Evolutionary conservation across 495 filamentous ascomycete species (phyloP).

Genomic region (Daldinia loculata): DNA sequence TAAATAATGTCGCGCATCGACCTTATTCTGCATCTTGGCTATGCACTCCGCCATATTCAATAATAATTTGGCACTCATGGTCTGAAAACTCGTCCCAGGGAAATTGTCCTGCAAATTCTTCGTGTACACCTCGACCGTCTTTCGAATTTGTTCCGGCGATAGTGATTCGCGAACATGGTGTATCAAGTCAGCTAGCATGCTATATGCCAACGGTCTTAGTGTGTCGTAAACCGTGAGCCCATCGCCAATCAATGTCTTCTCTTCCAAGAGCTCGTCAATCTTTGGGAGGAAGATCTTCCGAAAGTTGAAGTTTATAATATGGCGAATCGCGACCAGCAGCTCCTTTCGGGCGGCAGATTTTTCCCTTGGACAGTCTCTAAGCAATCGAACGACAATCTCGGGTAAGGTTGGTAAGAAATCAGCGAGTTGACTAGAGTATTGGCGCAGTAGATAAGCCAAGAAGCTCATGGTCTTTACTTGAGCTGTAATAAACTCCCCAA

Average conservation of each 20-base stretch:
- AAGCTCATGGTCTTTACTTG: slow-evolving; percentile 99
- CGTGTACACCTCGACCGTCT: slow-evolving; percentile 96
- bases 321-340: slow-evolving; percentile 92
- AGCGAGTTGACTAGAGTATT: slow-evolving; percentile 84
- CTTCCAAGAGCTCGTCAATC: slow-evolving; percentile 94
- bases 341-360: slow-evolving; percentile 95
- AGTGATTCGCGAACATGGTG: slow-evolving; percentile 93
- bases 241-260: slow-evolving; percentile 92
- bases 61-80: slow-evolving; percentile 97
- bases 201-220: slow-evolving; percentile 94
- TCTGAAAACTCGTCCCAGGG: slow-evolving; percentile 98
- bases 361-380: slow-evolving; percentile 93
- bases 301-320: slow-evolving; percentile 99
- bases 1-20: slow-evolving; percentile 91
- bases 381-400: slow-evolving; percentile 86
- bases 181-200: slow-evolving; percentile 97
- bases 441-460: slow-evolving; percentile 88
- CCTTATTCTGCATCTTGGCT: slow-evolving; percentile 86
- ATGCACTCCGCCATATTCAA: slow-evolving; percentile 98
- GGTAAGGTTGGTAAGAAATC: slow-evolving; percentile 91
- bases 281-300: slow-evolving; percentile 92
- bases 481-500: slow-evolving; percentile 96
- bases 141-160: slow-evolving; percentile 84
- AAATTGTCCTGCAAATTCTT: slow-evolving; percentile 95
- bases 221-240: slow-evolving; percentile 96